Conservation (phyloP, 2,329 filamentous ascomycete genomes). For the Penicillium sumatraense region DNA sequence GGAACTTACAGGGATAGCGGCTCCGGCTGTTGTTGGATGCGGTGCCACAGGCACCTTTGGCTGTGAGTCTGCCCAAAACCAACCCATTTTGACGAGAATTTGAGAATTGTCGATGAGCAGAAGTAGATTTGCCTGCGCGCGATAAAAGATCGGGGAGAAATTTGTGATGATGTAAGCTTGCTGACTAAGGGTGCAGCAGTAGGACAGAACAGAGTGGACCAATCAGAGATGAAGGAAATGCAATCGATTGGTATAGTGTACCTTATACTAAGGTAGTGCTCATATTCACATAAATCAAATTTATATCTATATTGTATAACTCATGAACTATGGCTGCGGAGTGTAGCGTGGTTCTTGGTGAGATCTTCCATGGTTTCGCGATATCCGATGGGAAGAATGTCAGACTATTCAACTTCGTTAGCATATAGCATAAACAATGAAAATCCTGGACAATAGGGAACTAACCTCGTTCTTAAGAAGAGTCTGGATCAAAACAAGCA, state of each 20-base stretch:
- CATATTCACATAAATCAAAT: not conserved
- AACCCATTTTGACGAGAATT: constrained; percentile 59
- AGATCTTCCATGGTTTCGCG: constrained; percentile 32
- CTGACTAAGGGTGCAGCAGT: no score
- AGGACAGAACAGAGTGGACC: no score
- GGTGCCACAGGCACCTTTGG: constrained; percentile 48
- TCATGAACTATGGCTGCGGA: not conserved
- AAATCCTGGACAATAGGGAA: not conserved
- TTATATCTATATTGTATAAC: not conserved
- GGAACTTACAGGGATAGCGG: constrained; percentile 59
- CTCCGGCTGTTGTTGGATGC: constrained; percentile 52
- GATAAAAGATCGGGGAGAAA: constrained; percentile 26
- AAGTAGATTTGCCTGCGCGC: constrained; percentile 14
- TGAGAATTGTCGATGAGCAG: constrained; percentile 2
- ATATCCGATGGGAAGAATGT: constrained; percentile 31
- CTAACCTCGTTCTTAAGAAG: constrained; percentile 46
- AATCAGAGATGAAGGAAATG: not conserved
- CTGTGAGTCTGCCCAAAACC: constrained; percentile 69
- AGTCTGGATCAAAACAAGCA: constrained; percentile 44
- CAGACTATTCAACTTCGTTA: constrained; percentile 27
- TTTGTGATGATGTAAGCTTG: not conserved
- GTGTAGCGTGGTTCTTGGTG: not conserved
- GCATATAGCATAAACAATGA: not conserved
- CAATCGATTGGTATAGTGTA: no score
- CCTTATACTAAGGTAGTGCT: no score